phyloP scores from a whole-genome alignment of 2,329 filamentous ascomycete species.

The Fusarium palustre region DNA sequence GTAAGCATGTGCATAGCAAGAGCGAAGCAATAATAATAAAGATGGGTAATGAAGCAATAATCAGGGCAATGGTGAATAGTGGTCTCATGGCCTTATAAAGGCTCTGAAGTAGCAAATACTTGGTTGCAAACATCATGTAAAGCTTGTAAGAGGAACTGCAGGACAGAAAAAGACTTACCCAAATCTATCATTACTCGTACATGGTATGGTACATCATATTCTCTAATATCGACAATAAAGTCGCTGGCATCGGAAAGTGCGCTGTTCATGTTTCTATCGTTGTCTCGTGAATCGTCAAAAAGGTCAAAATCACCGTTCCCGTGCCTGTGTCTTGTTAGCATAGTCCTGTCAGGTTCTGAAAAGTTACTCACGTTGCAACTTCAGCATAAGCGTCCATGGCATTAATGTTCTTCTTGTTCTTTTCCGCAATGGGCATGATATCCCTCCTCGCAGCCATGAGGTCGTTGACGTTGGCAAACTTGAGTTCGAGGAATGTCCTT shows the following conservation, averaged over 20 bases:
- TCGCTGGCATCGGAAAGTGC: conserved; percentile 89
- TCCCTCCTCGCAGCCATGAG: conserved; percentile 85
- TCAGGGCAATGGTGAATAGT: conserved; percentile 90
- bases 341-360: not conserved
- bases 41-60: conserved; percentile 48
- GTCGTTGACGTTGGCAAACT: conserved; percentile 88
- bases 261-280: conserved; percentile 82
- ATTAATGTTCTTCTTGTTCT: conserved; percentile 95
- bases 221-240: conserved; percentile 97
- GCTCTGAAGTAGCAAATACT: conserved; percentile 99
- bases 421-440: conserved; percentile 91
- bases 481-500: conserved; percentile 86
- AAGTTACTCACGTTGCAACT: conserved; percentile 78
- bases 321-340: conserved; percentile 56
- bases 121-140: conserved; percentile 89
- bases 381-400: conserved; percentile 99
- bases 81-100: conserved; percentile 90
- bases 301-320: conserved; percentile 89
- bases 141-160: not conserved
- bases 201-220: conserved; percentile 99
- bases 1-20: conserved; percentile 20
- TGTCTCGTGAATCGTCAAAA: conserved; percentile 87
- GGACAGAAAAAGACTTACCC: conserved; percentile 59
- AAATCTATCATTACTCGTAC: conserved; percentile 98
- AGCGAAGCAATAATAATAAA: not conserved